Evolutionary conservation across 2,329 filamentous ascomycete genomes (phyloP).

Genomic region (Hymenoscyphus repandus): DNA sequence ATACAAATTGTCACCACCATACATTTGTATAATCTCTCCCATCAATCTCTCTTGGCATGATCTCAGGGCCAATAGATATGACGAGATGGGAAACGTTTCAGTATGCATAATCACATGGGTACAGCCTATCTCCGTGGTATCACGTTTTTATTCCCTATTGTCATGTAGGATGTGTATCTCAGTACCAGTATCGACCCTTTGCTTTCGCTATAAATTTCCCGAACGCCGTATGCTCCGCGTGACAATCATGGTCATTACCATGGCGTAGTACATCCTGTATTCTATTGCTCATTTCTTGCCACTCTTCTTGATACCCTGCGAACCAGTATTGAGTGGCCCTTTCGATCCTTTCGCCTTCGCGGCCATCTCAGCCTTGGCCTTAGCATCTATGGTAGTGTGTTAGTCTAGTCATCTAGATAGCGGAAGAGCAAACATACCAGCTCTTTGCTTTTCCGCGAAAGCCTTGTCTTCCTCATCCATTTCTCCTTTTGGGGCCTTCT

Average conservation of each 20-base stretch:
- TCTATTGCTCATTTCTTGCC: constrained; percentile 71
- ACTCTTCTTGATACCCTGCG: constrained; percentile 94
- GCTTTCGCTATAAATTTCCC: constrained; percentile 6
- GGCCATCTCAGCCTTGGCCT: constrained; percentile 80
- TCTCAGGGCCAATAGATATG: too few species aligned
- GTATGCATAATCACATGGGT: not conserved
- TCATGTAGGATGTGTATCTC: not conserved
- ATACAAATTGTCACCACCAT: too few species aligned
- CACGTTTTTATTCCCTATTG: not conserved
- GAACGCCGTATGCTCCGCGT: constrained; percentile 10
- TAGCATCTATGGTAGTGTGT: constrained; percentile 54
- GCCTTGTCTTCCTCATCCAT: constrained; percentile 83
- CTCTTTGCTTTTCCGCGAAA: constrained; percentile 76
- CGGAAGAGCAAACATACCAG: constrained; percentile 53
- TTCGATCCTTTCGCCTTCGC: constrained; percentile 72
- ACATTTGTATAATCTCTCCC: too few species aligned
- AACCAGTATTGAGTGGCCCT: constrained; percentile 78
- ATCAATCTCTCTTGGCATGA: too few species aligned
- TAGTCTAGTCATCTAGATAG: not conserved
- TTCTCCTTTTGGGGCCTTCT: constrained; percentile 72
- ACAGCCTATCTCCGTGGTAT: not conserved
- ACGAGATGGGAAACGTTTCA: too few species aligned
- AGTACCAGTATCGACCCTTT: not conserved
- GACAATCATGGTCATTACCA: not conserved
- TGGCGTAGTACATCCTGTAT: not conserved